These are phyloP conservation scores for Scalesia atractyloides DNA, from an alignment of 129 eudicot species.

Conservation along the genomic window DNA sequence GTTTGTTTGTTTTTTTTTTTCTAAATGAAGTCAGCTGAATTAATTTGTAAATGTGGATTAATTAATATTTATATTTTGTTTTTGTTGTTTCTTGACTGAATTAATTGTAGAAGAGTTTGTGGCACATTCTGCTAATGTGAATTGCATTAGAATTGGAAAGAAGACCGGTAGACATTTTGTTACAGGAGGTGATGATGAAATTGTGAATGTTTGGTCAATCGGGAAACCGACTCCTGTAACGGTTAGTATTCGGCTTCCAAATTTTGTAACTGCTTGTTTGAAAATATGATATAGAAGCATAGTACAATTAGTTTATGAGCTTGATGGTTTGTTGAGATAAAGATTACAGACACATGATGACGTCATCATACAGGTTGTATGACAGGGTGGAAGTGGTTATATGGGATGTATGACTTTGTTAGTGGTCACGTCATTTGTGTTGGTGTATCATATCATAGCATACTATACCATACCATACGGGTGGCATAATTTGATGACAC, in stretches of 20 bases:
- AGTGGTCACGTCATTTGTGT: no score
- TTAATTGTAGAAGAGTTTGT: conserved; percentile 75
- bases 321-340: not conserved
- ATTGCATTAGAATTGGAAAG: conserved; percentile 76
- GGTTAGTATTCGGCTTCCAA: conserved; percentile 46
- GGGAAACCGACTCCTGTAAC: conserved; percentile 60
- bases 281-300: not conserved
- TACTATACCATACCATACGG: no score
- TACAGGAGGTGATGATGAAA: conserved; percentile 89
- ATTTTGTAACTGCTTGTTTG: not conserved
- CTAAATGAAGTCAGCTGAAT: conserved; percentile 2
- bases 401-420: no score
- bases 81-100: conserved; percentile 55
- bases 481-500: no score
- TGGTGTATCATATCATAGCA: no score
- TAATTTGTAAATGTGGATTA: not conserved
- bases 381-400: no score
- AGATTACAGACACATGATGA: no score
- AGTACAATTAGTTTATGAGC: not conserved
- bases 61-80: not conserved
- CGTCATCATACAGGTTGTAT: no score
- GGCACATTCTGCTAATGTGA: conserved; percentile 89
- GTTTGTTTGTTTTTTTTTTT: not conserved
- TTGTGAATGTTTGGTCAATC: conserved; percentile 81
- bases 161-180: conserved; percentile 61